A percentile compares a stretch with the other conserved stretches of the same genome.
These are phyloP conservation scores for Athelia sp. DNA, from an alignment of 1,284 basidiomycete species.

Conservation along the genomic window DNA sequence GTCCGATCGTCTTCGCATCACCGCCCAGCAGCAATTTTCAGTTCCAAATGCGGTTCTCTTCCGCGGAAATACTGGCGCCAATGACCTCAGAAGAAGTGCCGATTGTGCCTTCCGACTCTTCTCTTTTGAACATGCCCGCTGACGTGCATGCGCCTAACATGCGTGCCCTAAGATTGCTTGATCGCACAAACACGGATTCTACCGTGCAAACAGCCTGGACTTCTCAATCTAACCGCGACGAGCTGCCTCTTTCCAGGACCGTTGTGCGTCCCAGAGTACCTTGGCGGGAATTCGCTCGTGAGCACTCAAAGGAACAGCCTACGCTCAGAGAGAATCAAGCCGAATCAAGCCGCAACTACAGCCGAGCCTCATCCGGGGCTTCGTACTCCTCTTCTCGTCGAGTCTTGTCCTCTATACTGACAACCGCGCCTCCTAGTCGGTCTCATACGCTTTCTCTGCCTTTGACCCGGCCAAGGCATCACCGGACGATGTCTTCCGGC, in stretches of 20 bases:
- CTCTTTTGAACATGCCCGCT: not conserved
- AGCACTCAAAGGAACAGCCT: not conserved
- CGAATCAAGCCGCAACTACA: not conserved
- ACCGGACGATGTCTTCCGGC: not conserved
- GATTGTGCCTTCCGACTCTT: not conserved
- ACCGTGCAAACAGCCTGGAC: not conserved
- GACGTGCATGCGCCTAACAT: not conserved
- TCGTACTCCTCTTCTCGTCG: not conserved
- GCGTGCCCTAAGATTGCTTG: not conserved
- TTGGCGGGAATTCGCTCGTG: not conserved
- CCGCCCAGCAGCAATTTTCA: constrained; percentile 25
- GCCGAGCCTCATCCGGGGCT: not conserved
- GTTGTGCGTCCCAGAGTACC: not conserved
- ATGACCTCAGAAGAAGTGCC: not conserved
- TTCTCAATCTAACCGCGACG: not conserved
- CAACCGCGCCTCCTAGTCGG: not conserved
- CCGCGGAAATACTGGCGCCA: constrained; percentile 8
- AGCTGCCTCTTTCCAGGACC: not conserved
- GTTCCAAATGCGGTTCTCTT: constrained; percentile 18
- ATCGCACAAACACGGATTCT: not conserved
- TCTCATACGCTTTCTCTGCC: not conserved
- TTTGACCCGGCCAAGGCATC: not conserved
- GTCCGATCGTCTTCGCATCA: constrained; percentile 17
- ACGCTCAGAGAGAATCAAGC: not conserved
- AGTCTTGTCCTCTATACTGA: not conserved